Base-by-base conservation (phyloP, 2,329 filamentous ascomycete genomes). In the Colletotrichum ledebouriae region DNA sequence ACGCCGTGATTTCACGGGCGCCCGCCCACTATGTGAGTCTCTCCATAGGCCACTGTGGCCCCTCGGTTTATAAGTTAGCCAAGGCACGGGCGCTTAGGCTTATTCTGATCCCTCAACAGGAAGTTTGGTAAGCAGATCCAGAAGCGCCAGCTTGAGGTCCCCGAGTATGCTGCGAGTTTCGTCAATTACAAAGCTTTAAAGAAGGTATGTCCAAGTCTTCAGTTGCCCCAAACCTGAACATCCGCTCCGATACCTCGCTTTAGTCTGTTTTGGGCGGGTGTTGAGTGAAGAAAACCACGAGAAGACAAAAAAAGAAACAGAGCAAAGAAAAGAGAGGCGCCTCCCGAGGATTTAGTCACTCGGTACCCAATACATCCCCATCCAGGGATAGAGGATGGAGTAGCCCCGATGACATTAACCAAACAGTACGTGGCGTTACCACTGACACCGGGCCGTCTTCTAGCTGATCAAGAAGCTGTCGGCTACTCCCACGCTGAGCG, bases 121-220 rank as follows among this genome's bases (percentile, higher is more conserved):
- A 99, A 99, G 89, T 99, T 99, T 85, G 96, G 96, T 81, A 99
- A 99, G 86, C 94, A 98, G 80, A 97, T 99, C 74, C 96, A 98
- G 85, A 97, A 97, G 86, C 92, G 94, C 79, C 96, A 99, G 87
- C 93, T 99, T 76, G 96, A 99, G 80, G 94, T 99, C 69, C 96
- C 96, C 69, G 96, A 99, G 87, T 99, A 99, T 91, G 95, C 96
- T 71, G 94, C 95, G 72, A 98, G 94, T 82, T 99, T 99, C 79
- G 94, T 98, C 75, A 98, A 99, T 83, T 99, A 99, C 86, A 99
- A 99, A 84, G 94, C 94, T 69, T 86, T 99, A 74, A 99, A 99
- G 83, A 98, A 98, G 93, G 96, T 97, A 78, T 71, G 82, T 78
- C 50, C 29, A 52, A 72, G 63, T 41, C 17, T 42, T 39, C 33